Evolutionary conservation across 1,284 basidiomycete genomes (phyloP).

Genomic region (Sphagnurus paluster): DNA sequence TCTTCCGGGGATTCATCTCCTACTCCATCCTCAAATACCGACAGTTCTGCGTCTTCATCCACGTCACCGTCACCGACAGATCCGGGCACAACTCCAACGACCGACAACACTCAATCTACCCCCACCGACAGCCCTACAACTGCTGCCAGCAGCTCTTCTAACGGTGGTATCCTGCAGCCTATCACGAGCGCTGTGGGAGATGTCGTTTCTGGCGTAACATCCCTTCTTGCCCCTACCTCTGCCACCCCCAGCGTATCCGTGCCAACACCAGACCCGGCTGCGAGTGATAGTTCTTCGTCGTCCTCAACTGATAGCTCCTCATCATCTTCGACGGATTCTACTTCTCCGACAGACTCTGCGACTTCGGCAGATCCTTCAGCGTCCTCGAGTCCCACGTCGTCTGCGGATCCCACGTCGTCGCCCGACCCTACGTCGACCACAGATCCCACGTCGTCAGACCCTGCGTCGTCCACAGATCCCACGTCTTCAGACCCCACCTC

Average conservation of each 20-base stretch:
- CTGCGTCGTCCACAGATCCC: too few species aligned
- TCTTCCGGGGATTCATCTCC: not conserved
- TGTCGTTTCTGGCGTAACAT: not conserved
- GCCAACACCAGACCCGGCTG: not conserved
- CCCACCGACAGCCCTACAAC: not conserved
- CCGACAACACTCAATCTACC: not conserved
- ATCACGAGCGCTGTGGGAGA: not conserved
- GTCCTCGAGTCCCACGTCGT: not conserved
- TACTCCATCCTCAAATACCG: not conserved
- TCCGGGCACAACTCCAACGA: not conserved
- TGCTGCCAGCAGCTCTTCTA: not conserved
- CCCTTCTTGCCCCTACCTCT: not conserved
- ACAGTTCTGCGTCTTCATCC: slow-evolving; percentile 10
- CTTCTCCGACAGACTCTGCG: too few species aligned
- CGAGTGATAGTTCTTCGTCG: not conserved
- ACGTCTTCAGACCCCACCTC: not conserved
- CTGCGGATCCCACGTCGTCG: not conserved
- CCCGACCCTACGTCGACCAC: not conserved
- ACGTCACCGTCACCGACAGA: slow-evolving; percentile 2
- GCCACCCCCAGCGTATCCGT: not conserved
- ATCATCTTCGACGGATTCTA: too few species aligned
- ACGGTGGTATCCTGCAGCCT: not conserved
- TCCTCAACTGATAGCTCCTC: not conserved
- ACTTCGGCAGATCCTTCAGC: too few species aligned
- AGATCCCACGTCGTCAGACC: too few species aligned